Evolutionary conservation across 139 green algal genomes (phyloP), one percentile per base, ranked within the genome.

Genomic region (Picochlorum sp.): DNA sequence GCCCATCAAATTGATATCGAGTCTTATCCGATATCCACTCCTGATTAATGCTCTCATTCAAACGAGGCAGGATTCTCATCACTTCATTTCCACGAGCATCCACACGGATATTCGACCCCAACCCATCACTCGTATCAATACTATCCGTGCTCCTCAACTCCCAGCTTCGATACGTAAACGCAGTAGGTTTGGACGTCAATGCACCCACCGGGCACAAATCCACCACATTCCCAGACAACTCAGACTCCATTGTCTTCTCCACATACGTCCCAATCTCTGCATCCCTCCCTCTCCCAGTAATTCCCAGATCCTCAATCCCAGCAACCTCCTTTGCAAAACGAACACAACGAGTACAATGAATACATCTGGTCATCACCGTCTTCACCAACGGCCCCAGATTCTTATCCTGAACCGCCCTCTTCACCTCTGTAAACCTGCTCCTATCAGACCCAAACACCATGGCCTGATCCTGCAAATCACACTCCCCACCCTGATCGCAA

Each of bases 401-500:
- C 78, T 99, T 99, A 81, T 99, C 94, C 34, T 88, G 72, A 26
- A 98, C 91, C 4, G 79, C 70, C 18, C 94, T 83, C 78, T 96
- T 96, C 41, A 78, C 80, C 80, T 97, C 94, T 1, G 77, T 81
- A 76, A 98, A 98, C 6, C 94, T 82, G 14, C 78, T 76, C 18
- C 91, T 72, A 75, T 99, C 94, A 57, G 68, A 86, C 31, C 94
- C 94, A 73, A 91, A 99, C 16, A 89, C 72, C 86, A 98, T 96
- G 18, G 92, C 77, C 81, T 97, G 89, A 57, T 95, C 90, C 73
- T 99, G 94, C 68, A 99, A 75, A 80, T 99, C 94, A 68, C 94
- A 99, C 84, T 99, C 94, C 28, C 94, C 94, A 50, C 94, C 94
- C 76, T 99, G 94, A 72, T 99, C 94, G 76, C 94, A 99, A 69